Percentiles rank a stretch among this genome's conserved stretches.
phyloP scores from a whole-genome alignment of 768 basidiomycete genomes.

The Xerocomus spinulosus region DNA sequence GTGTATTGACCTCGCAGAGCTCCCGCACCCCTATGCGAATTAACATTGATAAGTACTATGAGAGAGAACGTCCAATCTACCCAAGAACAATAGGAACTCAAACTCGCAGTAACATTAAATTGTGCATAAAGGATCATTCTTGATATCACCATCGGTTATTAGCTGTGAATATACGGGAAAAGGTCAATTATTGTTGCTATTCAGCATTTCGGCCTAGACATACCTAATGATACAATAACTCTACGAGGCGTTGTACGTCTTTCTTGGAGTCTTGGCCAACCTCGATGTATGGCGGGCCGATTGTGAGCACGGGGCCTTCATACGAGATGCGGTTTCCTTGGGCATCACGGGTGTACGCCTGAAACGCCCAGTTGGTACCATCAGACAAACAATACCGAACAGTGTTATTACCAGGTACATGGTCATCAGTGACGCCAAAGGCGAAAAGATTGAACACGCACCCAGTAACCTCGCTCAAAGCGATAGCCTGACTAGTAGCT shows the following conservation, averaged over 20 bases:
- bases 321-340: background rate
- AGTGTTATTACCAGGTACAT: background rate
- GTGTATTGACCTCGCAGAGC: too few relatives aligned
- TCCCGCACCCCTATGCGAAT: too few relatives aligned
- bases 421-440: background rate
- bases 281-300: background rate
- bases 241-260: background rate
- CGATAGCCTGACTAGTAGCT: background rate
- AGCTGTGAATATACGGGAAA: too few relatives aligned
- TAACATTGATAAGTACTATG: too few relatives aligned
- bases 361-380: background rate
- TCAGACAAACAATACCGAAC: background rate
- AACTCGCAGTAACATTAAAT: too few relatives aligned
- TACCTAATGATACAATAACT: background rate
- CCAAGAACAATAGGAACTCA: too few relatives aligned
- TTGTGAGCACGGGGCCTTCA: background rate
- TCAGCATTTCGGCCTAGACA: background rate
- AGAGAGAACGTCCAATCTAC: too few relatives aligned
- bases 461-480: background rate
- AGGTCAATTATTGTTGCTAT: too few relatives aligned
- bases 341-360: background rate
- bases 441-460: background rate
- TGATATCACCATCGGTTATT: too few relatives aligned
- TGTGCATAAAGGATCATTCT: too few relatives aligned
- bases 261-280: background rate